Base-by-base conservation (phyloP, 345 rosid species). In the Camelina neglecta region DNA sequence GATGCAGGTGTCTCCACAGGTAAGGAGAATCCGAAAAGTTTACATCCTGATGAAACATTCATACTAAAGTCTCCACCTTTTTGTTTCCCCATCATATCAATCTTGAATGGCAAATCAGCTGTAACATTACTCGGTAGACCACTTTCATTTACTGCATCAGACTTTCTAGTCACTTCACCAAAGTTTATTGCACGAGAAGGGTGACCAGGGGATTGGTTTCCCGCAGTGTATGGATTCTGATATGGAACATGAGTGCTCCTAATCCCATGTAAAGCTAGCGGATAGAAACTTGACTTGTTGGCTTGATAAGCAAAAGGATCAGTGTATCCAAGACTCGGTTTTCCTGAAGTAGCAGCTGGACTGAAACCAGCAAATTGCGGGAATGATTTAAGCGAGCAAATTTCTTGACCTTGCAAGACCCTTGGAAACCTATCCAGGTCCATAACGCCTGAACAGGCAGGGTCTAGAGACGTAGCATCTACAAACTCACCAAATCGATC, bases 321-420 rank as follows among this genome's bases (percentile, higher is more conserved):
- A 81, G 70, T 76, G 80, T 76, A 81, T 73, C 86, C 80, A 49
- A 79, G 72, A 74, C 55, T 81, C 39, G 87, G 64, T 47, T 77
- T 88, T 39, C 84, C 86, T 89, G 89, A 86, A 68, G 86, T 66
- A 58, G 88, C 82, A 12, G 83, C 77, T 69, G 70, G 75, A 73
- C 54, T 83, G 83, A 84, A 78, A 81, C 83, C 90, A 53, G 85
- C 85, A 77, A 86, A 77, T 7, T 81, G 86, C 3, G 83, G 71
- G 47, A 87, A 75, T 70, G 96, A 84, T 67, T 84, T 84, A 87
- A 87, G 80, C 35, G 86, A 84, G 77, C 84, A 87, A 75, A 90
- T 90, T 91, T 93, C 97, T 91, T 90, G 97, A 93, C 98, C 98
- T 88, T 93, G 98, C 94, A 91, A 93, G 96, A 89, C 96, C 96